Evolutionary conservation across 108 stramenopile genomes (phyloP).

Genomic region (Pseudonitzschia multiseries): DNA sequence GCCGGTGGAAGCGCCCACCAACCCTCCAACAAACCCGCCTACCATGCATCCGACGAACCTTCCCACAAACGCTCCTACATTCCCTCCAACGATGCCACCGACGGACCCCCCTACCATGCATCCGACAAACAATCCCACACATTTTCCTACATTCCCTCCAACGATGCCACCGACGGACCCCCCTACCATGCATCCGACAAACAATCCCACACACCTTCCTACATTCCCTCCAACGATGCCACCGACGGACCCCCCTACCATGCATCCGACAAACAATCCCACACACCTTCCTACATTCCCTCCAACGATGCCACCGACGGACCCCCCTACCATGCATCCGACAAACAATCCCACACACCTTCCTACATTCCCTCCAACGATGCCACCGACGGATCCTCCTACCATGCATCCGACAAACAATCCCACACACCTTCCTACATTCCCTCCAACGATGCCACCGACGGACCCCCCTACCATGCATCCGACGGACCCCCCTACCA

Average conservation of each 20-base stretch:
- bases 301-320: background rate
- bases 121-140: too few relatives aligned
- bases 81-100: background rate
- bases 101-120: background rate
- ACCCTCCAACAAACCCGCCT: background rate
- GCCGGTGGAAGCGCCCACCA: too few relatives aligned
- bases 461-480: background rate
- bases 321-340: background rate
- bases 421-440: background rate
- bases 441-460: background rate
- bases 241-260: background rate
- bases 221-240: background rate
- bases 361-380: background rate
- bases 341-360: background rate
- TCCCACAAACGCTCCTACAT: background rate
- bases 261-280: background rate
- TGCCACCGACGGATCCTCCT: background rate
- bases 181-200: too few relatives aligned
- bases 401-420: background rate
- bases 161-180: background rate
- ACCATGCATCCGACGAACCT: background rate
- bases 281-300: background rate
- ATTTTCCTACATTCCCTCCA: too few relatives aligned
- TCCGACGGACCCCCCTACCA: background rate
- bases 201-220: too few relatives aligned